Conservation (phyloP, 495 filamentous ascomycete genomes). For the Neohortaea acidophila region DNA sequence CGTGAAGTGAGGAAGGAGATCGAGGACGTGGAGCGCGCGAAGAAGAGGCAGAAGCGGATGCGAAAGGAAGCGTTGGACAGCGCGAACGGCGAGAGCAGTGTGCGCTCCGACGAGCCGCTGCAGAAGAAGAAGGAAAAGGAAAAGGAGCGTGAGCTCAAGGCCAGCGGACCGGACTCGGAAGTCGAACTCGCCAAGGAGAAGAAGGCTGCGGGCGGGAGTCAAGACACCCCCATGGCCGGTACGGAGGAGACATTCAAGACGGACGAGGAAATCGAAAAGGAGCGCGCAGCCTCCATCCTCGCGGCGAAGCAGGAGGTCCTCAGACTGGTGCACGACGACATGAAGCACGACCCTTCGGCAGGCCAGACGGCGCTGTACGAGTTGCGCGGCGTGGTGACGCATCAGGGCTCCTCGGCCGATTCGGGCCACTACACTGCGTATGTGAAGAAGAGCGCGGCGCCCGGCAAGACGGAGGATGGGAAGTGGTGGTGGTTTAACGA, state of each 20-base stretch:
- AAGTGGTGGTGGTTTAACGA: slow-evolving; percentile 99
- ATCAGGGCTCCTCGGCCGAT: slow-evolving; percentile 91
- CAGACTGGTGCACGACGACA: slow-evolving; percentile 51
- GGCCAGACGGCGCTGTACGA: slow-evolving; percentile 93
- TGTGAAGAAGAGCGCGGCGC: slow-evolving; percentile 74
- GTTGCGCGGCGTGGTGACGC: slow-evolving; percentile 86
- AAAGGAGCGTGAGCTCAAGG: slow-evolving; percentile 33
- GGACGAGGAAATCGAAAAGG: slow-evolving; percentile 78
- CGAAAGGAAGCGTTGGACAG: slow-evolving; percentile 43
- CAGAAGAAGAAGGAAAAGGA: slow-evolving; percentile 27
- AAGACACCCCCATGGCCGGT: slow-evolving; percentile 57
- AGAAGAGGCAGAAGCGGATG: slow-evolving; percentile 72
- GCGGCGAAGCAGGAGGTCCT: slow-evolving; percentile 73
- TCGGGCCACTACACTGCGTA: slow-evolving; percentile 97
- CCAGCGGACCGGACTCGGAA: slow-evolving; percentile 37
- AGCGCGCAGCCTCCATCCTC: slow-evolving; percentile 55
- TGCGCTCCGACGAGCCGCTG: slow-evolving; percentile 21
- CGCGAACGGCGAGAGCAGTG: slow-evolving; percentile 20
- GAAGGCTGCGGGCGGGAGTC: slow-evolving; percentile 41
- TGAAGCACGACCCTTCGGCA: slow-evolving; percentile 60
- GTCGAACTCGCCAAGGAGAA: slow-evolving; percentile 33
- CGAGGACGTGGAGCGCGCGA: slow-evolving; percentile 70
- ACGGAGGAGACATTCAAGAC: slow-evolving; percentile 73
- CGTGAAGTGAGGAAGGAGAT: slow-evolving; percentile 91
- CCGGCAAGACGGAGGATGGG: slow-evolving; percentile 59